A percentile compares a stretch with the other conserved stretches of the same genome.
Conservation (phyloP, 1,284 basidiomycete species). For the Vanrija sp. region DNA sequence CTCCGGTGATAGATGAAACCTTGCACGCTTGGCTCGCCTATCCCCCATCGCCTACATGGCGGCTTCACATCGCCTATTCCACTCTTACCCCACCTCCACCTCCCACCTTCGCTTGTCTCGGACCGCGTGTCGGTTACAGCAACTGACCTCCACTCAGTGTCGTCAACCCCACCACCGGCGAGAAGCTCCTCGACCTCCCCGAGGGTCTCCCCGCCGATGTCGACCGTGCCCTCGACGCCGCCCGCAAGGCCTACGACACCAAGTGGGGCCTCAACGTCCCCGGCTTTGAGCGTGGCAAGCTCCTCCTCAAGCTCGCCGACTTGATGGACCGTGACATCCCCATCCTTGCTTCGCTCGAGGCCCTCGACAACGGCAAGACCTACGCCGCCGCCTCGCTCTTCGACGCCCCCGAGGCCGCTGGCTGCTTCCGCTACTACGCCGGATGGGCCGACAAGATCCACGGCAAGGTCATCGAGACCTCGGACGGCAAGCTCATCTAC, state of each 20-base stretch:
- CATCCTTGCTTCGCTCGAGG: constrained; percentile 71
- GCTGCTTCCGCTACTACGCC: constrained; percentile 61
- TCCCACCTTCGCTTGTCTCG: neutral
- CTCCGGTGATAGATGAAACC: too few relatives aligned
- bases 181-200: constrained; percentile 63
- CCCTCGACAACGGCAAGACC: constrained; percentile 71
- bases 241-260: constrained; percentile 70
- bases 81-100: neutral
- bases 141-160: constrained; percentile 53
- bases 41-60: too few relatives aligned
- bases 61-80: neutral
- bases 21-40: neutral
- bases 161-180: constrained; percentile 74
- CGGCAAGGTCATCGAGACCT: constrained; percentile 68
- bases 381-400: constrained; percentile 66
- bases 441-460: constrained; percentile 70
- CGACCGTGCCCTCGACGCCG: constrained; percentile 69
- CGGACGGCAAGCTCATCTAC: constrained; percentile 55
- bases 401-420: constrained; percentile 63
- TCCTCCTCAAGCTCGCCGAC: constrained; percentile 64
- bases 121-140: neutral
- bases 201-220: constrained; percentile 67
- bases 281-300: constrained; percentile 59
- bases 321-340: constrained; percentile 68
- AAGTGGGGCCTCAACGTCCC: constrained; percentile 63